phyloP scores from a whole-genome alignment of 2,329 filamentous ascomycete genomes.

The Myotisia sp. region DNA sequence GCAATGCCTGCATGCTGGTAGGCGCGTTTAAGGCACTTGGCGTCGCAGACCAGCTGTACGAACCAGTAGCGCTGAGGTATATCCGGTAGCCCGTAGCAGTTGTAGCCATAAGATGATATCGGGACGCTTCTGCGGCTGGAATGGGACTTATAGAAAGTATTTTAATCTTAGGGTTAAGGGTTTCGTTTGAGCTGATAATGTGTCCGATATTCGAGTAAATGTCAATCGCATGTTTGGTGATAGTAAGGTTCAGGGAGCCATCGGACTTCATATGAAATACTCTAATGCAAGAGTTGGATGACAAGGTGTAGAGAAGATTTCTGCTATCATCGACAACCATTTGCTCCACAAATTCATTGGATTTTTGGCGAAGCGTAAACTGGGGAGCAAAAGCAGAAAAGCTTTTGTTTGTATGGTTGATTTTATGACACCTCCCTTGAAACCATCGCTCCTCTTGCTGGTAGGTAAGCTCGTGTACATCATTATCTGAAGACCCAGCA shows the following conservation, averaged over 20 bases:
- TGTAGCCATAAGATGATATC: constrained; percentile 77
- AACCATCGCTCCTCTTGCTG: constrained; percentile 98
- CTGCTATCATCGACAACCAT: constrained; percentile 82
- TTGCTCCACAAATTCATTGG: constrained; percentile 53
- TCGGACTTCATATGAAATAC: constrained; percentile 71
- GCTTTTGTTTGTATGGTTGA: constrained; percentile 69
- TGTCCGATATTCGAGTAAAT: constrained; percentile 64
- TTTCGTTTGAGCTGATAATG: constrained; percentile 58
- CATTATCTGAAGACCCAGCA: constrained; percentile 62
- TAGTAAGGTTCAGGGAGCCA: constrained; percentile 38
- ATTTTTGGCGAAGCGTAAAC: constrained; percentile 31
- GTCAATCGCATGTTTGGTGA: constrained; percentile 39
- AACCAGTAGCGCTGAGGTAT: constrained; percentile 79
- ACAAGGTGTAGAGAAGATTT: constrained; percentile 81
- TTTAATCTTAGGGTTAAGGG: constrained; percentile 53
- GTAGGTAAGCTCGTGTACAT: constrained; percentile 88
- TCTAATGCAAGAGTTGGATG: constrained; percentile 72
- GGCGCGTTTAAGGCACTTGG: constrained; percentile 53
- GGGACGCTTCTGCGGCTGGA: constrained; percentile 64
- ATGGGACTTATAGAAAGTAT: constrained; percentile 83
- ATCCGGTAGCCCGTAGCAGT: constrained; percentile 83
- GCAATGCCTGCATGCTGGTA: constrained; percentile 94
- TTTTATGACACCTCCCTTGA: constrained; percentile 68
- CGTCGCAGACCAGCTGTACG: constrained; percentile 41
- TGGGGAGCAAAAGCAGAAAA: constrained; percentile 44